Conservation (phyloP, 192 early-diverging fungal genomes). For the Coemansia aciculifera region DNA sequence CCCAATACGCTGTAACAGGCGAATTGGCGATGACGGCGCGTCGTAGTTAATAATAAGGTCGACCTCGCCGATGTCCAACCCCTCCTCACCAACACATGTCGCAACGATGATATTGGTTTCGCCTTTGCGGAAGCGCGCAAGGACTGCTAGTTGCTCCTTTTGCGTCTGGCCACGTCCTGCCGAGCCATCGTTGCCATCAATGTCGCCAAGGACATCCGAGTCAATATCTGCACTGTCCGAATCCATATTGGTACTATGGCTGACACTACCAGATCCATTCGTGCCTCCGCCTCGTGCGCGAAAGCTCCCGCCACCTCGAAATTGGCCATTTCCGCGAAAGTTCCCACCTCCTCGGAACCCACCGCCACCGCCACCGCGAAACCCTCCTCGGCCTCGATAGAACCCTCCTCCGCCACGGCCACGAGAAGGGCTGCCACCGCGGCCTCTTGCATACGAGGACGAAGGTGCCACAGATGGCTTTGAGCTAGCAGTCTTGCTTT, state of each 20-base stretch:
- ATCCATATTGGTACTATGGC: neutral
- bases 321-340: neutral
- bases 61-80: conserved; percentile 94
- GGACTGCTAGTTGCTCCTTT: conserved; percentile 79
- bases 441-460: conserved; percentile 3
- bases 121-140: conserved; percentile 74
- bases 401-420: conserved; percentile 8
- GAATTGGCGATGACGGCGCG: conserved; percentile 51
- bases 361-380: conserved; percentile 7
- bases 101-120: conserved; percentile 84
- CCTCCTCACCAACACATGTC: conserved; percentile 94
- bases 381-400: conserved; percentile 9
- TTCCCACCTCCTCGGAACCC: neutral
- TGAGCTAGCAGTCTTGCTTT: conserved; percentile 39
- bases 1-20: conserved; percentile 54
- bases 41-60: conserved; percentile 93
- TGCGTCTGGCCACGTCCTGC: conserved; percentile 77
- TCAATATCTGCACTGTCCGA: neutral
- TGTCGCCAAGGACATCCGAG: neutral
- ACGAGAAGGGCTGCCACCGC: conserved; percentile 20
- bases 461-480: neutral
- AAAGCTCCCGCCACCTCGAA: neutral
- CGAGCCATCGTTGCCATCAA: conserved; percentile 7
- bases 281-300: neutral
- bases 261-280: neutral